Base-by-base conservation (phyloP, 2,329 filamentous ascomycete genomes). In the Penicillium sumatraense region DNA sequence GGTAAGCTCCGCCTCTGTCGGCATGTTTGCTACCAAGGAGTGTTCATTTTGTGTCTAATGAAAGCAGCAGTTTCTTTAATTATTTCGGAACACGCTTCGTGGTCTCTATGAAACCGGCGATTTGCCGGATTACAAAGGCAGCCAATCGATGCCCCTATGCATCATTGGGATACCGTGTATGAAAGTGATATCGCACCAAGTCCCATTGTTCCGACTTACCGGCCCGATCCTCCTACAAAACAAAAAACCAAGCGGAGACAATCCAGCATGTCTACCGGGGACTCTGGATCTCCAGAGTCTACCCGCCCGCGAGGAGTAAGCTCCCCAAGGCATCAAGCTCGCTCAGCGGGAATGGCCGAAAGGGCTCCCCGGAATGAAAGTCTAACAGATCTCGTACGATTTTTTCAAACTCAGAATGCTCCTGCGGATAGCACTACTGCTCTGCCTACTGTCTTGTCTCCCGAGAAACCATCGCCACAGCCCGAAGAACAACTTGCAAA, bases 171-270 rank as follows among this genome's bases (percentile, higher is more conserved):
- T 49, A 51, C 63, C 27, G 52, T 62, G 58, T 57, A 65, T 59
- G 64, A 65, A 51, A 59, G 58, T 63, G 61, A 62, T 47, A 60
- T 68, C 51, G 72, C 72, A 54, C 71, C 71, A 14, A 68, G 69
- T 59, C 72, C 72, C 49, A 62, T 68, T 47, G 66, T 75, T 35
- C 70, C 69, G 49, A 75, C 67, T 21, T 68, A 64, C 58, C 69
- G 71, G 51, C 66, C 63, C 16, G 61, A 63, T 62, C 66, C 62
- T 48, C 57, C 61, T n/a, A 59, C 61, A 27, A 69, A 60, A 59
- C 13, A 38, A 18, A 20, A 46, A 31, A 14, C 29, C 40, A 57
- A 54, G 23, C 63, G 65, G 42, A 59, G 52, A 38, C 42, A 57
- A 14, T 54, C 58, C 58, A 66, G 54, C 49, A 70, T 71, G 66